Conservation (phyloP, 805 yeast genomes). For the Metschnikowia cerradonensis region DNA sequence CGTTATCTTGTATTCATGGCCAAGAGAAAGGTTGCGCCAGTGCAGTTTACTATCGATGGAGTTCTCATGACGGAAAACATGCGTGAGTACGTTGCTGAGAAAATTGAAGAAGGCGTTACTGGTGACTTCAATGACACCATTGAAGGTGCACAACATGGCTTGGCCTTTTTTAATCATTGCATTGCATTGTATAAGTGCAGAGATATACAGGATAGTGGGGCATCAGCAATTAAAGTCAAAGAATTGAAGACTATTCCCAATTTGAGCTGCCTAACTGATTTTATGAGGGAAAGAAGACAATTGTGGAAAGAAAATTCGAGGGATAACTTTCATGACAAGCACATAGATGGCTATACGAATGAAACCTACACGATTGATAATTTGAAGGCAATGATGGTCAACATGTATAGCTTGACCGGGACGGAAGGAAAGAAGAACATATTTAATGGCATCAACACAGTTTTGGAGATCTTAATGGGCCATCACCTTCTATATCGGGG, state of each 20-base stretch:
- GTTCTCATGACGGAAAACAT: background rate
- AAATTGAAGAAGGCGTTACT: background rate
- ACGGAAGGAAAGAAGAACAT: background rate
- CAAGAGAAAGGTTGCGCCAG: background rate
- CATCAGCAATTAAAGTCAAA: background rate
- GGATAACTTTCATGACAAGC: background rate
- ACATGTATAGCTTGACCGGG: background rate
- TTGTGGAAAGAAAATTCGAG: background rate
- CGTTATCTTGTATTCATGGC: background rate
- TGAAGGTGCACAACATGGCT: background rate
- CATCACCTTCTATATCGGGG: constrained; percentile 4
- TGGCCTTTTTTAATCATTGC: background rate
- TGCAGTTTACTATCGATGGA: background rate
- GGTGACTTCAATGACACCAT: background rate
- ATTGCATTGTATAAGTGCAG: background rate
- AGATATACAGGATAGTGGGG: background rate
- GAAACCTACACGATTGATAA: constrained; percentile 1
- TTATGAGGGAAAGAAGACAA: background rate
- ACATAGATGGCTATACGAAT: background rate
- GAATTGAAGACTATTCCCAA: background rate
- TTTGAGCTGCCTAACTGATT: background rate
- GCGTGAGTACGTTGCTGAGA: background rate
- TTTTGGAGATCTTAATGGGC: constrained; percentile 6
- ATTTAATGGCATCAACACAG: constrained; percentile 2
- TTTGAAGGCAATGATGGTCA: background rate